Conservation (phyloP, 306 rosid species). For the Quercus engelmannii region DNA sequence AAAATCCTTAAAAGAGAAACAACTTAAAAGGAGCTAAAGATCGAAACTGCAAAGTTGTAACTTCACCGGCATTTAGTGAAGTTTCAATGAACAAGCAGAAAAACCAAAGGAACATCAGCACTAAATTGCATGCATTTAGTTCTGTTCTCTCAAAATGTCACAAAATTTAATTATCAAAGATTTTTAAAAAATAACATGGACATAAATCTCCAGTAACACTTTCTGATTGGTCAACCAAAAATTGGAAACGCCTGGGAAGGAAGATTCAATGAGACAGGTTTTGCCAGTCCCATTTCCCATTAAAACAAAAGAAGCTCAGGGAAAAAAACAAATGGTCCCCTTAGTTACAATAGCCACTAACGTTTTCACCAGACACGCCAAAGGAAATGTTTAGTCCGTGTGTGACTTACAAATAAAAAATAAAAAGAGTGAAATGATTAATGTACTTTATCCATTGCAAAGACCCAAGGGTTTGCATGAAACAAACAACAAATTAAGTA, state of each 20-base stretch:
- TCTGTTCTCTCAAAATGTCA: background rate
- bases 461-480: too few relatives aligned
- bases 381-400: background rate
- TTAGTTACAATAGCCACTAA: background rate
- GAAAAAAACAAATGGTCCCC: background rate
- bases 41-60: background rate
- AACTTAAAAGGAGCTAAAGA: background rate
- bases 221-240: background rate
- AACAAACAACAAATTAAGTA: fast-evolving
- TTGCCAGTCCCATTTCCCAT: background rate
- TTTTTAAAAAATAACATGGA: background rate
- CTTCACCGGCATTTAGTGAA: background rate
- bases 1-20: background rate
- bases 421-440: too few relatives aligned
- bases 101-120: background rate
- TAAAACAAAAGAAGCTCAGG: background rate
- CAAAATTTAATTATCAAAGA: background rate
- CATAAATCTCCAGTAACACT: background rate
- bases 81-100: background rate
- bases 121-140: background rate
- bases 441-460: too few relatives aligned
- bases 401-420: too few relatives aligned
- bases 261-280: background rate
- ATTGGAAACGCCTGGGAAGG: background rate
- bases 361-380: background rate